Evolutionary conservation across 345 rosid species (phyloP), one percentile per base, ranked within the genome.

Genomic region (Syzygium grande): DNA sequence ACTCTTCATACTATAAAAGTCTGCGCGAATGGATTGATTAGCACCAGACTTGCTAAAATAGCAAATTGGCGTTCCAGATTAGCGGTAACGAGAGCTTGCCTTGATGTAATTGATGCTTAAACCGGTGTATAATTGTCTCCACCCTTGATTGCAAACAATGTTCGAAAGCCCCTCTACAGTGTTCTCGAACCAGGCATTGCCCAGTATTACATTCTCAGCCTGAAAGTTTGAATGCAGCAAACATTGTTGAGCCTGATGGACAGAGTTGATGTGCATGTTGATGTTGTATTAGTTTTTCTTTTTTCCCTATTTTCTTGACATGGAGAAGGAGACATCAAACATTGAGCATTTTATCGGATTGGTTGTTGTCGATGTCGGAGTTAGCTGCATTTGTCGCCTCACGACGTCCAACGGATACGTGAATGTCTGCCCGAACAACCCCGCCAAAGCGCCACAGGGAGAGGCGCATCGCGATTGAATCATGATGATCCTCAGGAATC

Each of bases 331-430:
- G 49, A 73, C 79, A 19, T 38, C 49, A 73, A 38, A 38, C 49
- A 9, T 73, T 10, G 80, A 19, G 80, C 80, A 73, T 38, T 9
- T 38, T 22, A n/a, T 61, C 73, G 38, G 19, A n/a, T 61, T 0
- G 73, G n/a, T n/a, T 61, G 53, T 29, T 84, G 56, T 25, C 3
- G 49, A 25, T 2, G 85, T 43, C 43, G 3, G 51, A 68, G 51
- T 59, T 90, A 98, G 99, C 98, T 96, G 99, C 99, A 98, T 98
- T 90, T 98, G 99, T 86, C 99, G 93, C 90, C 98, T 93, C 55
- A 96, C 98, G 85, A 98, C 99, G 92, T 98, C 98, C 88, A 98
- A 86, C 11, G 99, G 99, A 88, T 98, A 96, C 27, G 99, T 98
- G 78, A 95, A 89, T 59, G 99, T 96, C 92, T 98, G 99, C 77